Percentiles rank a stretch among this genome's conserved stretches.
Conservation (phyloP, 1,284 basidiomycete genomes). For the Amylostereum areolatum region DNA sequence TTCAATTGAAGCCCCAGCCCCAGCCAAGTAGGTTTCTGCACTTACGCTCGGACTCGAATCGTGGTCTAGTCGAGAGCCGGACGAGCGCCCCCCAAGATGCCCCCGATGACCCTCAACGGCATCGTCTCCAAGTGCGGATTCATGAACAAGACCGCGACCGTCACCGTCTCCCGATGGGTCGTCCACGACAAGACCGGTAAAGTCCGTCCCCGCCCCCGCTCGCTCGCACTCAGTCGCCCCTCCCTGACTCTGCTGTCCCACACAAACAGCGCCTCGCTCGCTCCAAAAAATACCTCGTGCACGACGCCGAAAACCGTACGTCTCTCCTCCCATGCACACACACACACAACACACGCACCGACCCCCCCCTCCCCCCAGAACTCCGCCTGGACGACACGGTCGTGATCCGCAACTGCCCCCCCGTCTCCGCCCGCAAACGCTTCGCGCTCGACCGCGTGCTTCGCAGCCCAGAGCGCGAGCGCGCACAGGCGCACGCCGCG, state of each 20-base stretch:
- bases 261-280: conserved; percentile 54
- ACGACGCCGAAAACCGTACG: conserved; percentile 64
- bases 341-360: neutral
- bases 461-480: conserved; percentile 57
- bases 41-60: no score
- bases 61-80: no score
- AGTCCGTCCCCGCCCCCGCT: conserved; percentile 32
- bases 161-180: conserved; percentile 66
- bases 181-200: conserved; percentile 68
- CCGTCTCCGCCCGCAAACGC: conserved; percentile 68
- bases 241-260: neutral
- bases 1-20: no score
- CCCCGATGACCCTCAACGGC: conserved; percentile 67
- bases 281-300: conserved; percentile 70
- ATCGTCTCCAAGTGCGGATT: conserved; percentile 71
- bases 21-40: no score
- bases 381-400: conserved; percentile 64
- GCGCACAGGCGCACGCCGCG: conserved; percentile 6
- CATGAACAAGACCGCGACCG: conserved; percentile 80
- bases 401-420: conserved; percentile 72
- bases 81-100: conserved; percentile 40
- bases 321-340: conserved; percentile 11
- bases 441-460: conserved; percentile 65
- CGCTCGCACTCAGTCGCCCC: neutral
- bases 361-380: conserved; percentile 28